A percentile compares a stretch with the other conserved stretches of the same genome.
Conservation (phyloP, 345 rosid genomes). For the Hirschfeldia incana region DNA sequence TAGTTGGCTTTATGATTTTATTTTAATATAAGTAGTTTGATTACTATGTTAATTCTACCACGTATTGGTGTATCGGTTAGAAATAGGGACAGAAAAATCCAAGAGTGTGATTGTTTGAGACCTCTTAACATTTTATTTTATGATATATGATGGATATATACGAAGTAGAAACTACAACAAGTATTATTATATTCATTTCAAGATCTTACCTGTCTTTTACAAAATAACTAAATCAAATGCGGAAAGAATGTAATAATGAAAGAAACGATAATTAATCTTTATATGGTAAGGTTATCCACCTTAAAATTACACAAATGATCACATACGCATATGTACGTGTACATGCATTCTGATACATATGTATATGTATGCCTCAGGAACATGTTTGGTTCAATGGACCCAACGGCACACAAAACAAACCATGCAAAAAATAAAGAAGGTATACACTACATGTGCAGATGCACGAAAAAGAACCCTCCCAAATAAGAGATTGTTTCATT, state of each 20-base stretch:
- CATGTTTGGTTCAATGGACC: constrained; percentile 36
- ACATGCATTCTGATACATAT: constrained; percentile 7
- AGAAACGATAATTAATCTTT: not conserved
- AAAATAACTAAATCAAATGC: constrained; percentile 11
- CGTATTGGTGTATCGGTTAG: not conserved
- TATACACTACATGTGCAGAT: not conserved
- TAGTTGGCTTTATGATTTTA: no score
- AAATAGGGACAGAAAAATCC: not conserved
- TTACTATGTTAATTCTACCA: not conserved
- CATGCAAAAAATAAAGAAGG: constrained; percentile 25
- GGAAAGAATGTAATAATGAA: constrained; percentile 2
- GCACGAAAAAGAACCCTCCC: not conserved
- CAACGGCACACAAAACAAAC: constrained; percentile 4
- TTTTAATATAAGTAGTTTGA: not conserved
- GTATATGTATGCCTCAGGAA: constrained; percentile 18
- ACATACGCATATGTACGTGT: not conserved
- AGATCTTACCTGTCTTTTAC: constrained; percentile 9
- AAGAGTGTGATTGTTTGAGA: not conserved
- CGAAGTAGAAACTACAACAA: not conserved
- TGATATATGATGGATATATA: not conserved
- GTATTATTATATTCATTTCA: not conserved
- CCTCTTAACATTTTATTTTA: not conserved
- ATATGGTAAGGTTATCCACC: constrained; percentile 35
- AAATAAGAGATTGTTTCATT: constrained; percentile 17
- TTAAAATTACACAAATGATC: not conserved